Evolutionary conservation across 2,329 filamentous ascomycete genomes (phyloP).

Genomic region (Exophiala sp.): DNA sequence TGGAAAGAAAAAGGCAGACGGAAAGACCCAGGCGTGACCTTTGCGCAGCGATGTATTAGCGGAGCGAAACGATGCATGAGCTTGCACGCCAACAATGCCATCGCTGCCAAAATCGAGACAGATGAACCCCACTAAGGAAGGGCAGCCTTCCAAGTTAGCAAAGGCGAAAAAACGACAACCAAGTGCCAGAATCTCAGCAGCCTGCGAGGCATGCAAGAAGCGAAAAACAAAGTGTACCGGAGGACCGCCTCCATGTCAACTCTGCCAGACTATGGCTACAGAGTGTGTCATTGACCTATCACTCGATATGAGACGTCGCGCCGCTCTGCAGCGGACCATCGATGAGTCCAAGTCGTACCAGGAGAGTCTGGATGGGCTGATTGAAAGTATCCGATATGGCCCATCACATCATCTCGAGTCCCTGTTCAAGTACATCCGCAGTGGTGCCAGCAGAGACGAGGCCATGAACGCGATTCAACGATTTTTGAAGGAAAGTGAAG

Average conservation of each 20-base stretch:
- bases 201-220: slow-evolving; percentile 26
- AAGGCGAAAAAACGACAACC: slow-evolving; percentile 8
- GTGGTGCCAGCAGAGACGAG: slow-evolving; percentile 11
- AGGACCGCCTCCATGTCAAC: slow-evolving; percentile 23
- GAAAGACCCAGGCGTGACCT: background rate
- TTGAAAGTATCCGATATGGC: slow-evolving; percentile 16
- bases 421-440: slow-evolving; percentile 9
- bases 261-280: slow-evolving; percentile 19
- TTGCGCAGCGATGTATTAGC: background rate
- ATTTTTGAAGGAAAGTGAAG: background rate
- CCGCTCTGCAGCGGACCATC: slow-evolving; percentile 21
- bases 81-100: slow-evolving; percentile 12
- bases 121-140: slow-evolving; percentile 19
- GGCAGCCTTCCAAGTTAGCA: slow-evolving; percentile 5
- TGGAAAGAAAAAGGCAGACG: too few species aligned
- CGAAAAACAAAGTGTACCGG: slow-evolving; percentile 25
- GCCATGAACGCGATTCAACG: slow-evolving; percentile 6
- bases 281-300: slow-evolving; percentile 26
- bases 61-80: background rate
- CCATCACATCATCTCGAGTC: slow-evolving; percentile 14
- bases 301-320: slow-evolving; percentile 23
- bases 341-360: slow-evolving; percentile 23
- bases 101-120: slow-evolving; percentile 5
- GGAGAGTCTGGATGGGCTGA: slow-evolving; percentile 14
- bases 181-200: slow-evolving; percentile 19